Conservation (phyloP, 352 stramenopile species). For the Phytopythium montanum region DNA sequence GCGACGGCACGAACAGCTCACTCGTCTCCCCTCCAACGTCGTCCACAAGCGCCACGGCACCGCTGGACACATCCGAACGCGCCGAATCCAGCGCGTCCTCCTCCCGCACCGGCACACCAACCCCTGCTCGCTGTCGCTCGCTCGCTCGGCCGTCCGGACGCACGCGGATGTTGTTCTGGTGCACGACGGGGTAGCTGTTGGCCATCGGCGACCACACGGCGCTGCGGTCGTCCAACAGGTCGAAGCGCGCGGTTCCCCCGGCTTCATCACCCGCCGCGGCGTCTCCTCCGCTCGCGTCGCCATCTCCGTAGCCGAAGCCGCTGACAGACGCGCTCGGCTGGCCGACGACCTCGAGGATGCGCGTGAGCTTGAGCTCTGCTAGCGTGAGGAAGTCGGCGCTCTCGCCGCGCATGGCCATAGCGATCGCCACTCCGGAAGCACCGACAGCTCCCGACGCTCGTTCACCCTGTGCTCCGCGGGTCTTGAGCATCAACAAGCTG, state of each 20-base stretch:
- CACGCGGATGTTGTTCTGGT: conserved; percentile 80
- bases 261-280: conserved; percentile 15
- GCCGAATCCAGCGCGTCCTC: conserved; percentile 44
- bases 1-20: conserved; percentile 54
- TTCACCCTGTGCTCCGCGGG: not conserved
- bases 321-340: conserved; percentile 62
- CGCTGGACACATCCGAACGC: conserved; percentile 36
- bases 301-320: conserved; percentile 33
- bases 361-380: conserved; percentile 72
- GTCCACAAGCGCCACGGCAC: conserved; percentile 12
- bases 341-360: conserved; percentile 74
- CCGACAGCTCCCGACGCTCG: not conserved
- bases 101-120: conserved; percentile 18
- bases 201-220: conserved; percentile 53
- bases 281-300: conserved; percentile 16
- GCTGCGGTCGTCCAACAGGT: conserved; percentile 52
- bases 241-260: conserved; percentile 18
- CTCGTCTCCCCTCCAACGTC: conserved; percentile 33
- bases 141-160: conserved; percentile 20
- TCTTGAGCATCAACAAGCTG: conserved; percentile 1
- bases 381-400: conserved; percentile 51
- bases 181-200: conserved; percentile 72
- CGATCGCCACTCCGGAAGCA: not conserved
- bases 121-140: not conserved
- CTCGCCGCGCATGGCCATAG: conserved; percentile 14